Conservation (phyloP, 2,329 filamentous ascomycete species). For the Xylaria multiplex region DNA sequence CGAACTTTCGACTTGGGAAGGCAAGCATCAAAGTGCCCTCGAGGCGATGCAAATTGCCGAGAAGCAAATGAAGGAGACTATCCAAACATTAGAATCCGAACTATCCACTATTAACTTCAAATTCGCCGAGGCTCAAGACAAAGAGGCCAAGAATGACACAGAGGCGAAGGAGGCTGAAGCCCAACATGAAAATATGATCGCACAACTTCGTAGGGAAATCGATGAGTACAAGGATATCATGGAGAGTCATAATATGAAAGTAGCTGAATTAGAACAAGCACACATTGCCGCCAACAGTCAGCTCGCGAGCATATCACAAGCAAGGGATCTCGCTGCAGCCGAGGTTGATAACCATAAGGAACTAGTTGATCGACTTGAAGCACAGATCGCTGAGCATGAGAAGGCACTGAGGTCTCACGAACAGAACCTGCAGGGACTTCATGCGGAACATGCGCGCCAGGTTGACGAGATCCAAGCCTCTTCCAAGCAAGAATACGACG, state of each 20-base stretch:
- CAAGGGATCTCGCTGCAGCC: constrained; percentile 62
- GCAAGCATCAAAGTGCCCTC: constrained; percentile 77
- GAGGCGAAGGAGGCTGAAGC: constrained; percentile 60
- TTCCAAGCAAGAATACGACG: constrained; percentile 66
- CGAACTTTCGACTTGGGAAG: constrained; percentile 79
- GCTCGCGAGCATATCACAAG: constrained; percentile 72
- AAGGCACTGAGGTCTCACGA: constrained; percentile 65
- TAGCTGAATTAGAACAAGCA: constrained; percentile 78
- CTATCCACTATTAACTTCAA: constrained; percentile 64
- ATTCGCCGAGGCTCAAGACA: constrained; percentile 55
- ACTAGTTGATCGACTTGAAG: constrained; percentile 64
- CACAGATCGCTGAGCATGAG: constrained; percentile 69
- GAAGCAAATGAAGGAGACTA: constrained; percentile 74
- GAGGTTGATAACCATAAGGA: constrained; percentile 59
- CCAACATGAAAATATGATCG: constrained; percentile 69
- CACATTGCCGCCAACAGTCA: constrained; percentile 73
- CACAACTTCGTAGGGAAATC: constrained; percentile 76
- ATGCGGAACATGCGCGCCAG: constrained; percentile 61
- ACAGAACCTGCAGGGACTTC: constrained; percentile 61
- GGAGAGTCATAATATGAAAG: constrained; percentile 72
- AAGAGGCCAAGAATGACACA: constrained; percentile 53
- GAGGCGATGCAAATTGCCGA: constrained; percentile 78
- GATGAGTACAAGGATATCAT: constrained; percentile 83
- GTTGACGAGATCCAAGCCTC: constrained; percentile 59
- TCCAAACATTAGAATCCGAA: constrained; percentile 75